Base-by-base conservation (phyloP, 1,284 basidiomycete genomes). In the Pyrrhoderma lamaoense region DNA sequence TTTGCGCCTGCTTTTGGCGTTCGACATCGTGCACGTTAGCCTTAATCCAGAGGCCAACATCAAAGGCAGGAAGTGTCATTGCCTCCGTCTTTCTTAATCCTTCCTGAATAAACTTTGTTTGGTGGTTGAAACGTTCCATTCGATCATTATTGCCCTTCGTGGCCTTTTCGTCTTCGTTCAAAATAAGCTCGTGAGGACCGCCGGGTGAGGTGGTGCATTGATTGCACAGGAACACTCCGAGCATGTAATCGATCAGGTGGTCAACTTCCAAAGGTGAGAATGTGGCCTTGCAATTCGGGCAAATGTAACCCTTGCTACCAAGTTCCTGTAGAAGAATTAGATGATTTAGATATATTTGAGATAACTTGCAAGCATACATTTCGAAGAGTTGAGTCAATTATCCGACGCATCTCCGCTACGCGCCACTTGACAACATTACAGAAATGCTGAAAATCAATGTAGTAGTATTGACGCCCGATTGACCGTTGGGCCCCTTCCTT, bases 381-480 rank as follows among this genome's bases (percentile, higher is more conserved):
- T 59, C 88, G 84, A 56, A 93, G 72, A 52, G 84, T 83, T 39
- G 86, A 82, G 64, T 99, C 94, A 58, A 99, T 93, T 52, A 82
- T 80, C 55, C 85, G 79, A 57, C 88, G 80, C 85, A 99, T 96
- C 64, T 90, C 88, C n/a, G 92, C 89, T 54, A 99, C 83, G 35
- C 93, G 78, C 90, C 95, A 99, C 68, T 98, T 97, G 64, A 95
- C 89, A 45, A 98, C 93, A 65, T 99, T 93, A 68, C 92, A 92
- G 63, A 97, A 95, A 62, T 87, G 81, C 60, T 92, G 85, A 67
- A 93, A 95, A 71, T 99, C 89, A 64, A 99, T 88, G 69, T 91
- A 98, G 73, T 93, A 99, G 72, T 98, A 99, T 61, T 89, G 85
- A 61, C 82, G 80, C 54, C 83, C 82, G 51, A 85, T 82, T 45